A percentile compares a stretch with the other conserved stretches of the same genome.
These are phyloP conservation scores for Bombardia bombarda DNA, from an alignment of 495 filamentous ascomycete genomes.

Conservation along the genomic window DNA sequence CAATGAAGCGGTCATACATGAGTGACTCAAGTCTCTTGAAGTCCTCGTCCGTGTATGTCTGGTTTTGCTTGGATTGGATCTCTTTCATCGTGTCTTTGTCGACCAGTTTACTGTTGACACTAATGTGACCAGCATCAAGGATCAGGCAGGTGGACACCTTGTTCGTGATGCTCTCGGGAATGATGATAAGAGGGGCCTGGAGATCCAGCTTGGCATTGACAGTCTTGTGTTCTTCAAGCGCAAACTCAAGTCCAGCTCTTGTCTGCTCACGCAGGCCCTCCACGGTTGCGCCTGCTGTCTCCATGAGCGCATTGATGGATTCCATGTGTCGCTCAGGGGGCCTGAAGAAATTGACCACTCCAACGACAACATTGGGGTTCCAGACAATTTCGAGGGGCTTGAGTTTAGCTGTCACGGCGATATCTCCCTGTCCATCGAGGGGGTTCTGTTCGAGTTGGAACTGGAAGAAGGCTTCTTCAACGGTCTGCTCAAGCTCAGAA, in stretches of 20 bases:
- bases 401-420: constrained; percentile 80
- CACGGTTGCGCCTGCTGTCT: constrained; percentile 89
- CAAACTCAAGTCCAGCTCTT: constrained; percentile 89
- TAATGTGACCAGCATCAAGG: constrained; percentile 91
- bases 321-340: constrained; percentile 97
- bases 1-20: constrained; percentile 91
- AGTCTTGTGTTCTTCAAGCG: constrained; percentile 94
- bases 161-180: constrained; percentile 83
- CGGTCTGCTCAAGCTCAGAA: constrained; percentile 52
- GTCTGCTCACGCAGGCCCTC: constrained; percentile 93
- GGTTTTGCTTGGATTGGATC: constrained; percentile 82
- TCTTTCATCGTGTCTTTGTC: constrained; percentile 82
- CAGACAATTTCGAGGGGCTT: constrained; percentile 96
- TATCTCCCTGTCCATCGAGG: constrained; percentile 82
- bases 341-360: constrained; percentile 87
- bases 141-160: constrained; percentile 80
- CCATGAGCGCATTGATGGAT: constrained; percentile 87
- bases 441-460: constrained; percentile 91
- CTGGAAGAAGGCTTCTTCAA: constrained; percentile 77
- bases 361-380: constrained; percentile 86
- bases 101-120: constrained; percentile 85
- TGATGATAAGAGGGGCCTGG: constrained; percentile 90
- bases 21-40: constrained; percentile 76
- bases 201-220: constrained; percentile 93
- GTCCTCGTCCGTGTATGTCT: constrained; percentile 81